A percentile compares a stretch with the other conserved stretches of the same genome.
Evolutionary conservation across 805 yeast genomes (phyloP).

Genomic region (Pichia scutulata): DNA sequence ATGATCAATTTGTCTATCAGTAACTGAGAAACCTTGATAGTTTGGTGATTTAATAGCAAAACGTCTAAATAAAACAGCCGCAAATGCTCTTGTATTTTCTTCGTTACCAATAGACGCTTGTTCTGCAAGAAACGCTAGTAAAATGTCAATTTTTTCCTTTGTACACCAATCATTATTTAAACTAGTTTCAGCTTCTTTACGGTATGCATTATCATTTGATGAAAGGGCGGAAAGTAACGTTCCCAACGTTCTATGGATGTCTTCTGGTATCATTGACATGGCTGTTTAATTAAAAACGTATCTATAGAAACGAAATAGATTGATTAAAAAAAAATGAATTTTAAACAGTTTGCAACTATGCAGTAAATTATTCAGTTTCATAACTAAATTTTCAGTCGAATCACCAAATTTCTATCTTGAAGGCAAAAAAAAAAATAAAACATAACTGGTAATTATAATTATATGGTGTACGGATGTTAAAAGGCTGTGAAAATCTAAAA

Average conservation of each 20-base stretch:
- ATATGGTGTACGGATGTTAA: neutral
- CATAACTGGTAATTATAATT: neutral
- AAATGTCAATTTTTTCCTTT: slow-evolving; percentile 55
- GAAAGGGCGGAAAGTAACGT: slow-evolving; percentile 60
- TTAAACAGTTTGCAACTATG: neutral
- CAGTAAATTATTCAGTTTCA: neutral
- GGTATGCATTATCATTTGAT: slow-evolving; percentile 66
- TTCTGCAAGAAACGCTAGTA: slow-evolving; percentile 73
- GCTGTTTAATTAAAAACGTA: neutral
- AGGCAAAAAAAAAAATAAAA: neutral
- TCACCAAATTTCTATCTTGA: neutral
- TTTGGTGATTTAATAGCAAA: slow-evolving; percentile 76
- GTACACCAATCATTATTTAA: slow-evolving; percentile 73
- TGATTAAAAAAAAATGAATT: neutral
- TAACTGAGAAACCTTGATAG: slow-evolving; percentile 47
- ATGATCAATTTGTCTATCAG: slow-evolving; percentile 72
- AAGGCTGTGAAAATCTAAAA: no score
- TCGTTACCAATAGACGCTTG: slow-evolving; percentile 61
- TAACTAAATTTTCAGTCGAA: neutral
- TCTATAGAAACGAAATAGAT: neutral
- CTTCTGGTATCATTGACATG: slow-evolving; percentile 52
- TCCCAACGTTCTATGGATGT: slow-evolving; percentile 45
- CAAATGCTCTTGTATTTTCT: slow-evolving; percentile 55
- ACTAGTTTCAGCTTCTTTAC: slow-evolving; percentile 68
- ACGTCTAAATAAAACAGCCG: slow-evolving; percentile 87